A percentile compares a stretch with the other conserved stretches of the same genome.
Evolutionary conservation across 495 filamentous ascomycete genomes (phyloP).

Genomic region (Staphylotrichum longicolle): DNA sequence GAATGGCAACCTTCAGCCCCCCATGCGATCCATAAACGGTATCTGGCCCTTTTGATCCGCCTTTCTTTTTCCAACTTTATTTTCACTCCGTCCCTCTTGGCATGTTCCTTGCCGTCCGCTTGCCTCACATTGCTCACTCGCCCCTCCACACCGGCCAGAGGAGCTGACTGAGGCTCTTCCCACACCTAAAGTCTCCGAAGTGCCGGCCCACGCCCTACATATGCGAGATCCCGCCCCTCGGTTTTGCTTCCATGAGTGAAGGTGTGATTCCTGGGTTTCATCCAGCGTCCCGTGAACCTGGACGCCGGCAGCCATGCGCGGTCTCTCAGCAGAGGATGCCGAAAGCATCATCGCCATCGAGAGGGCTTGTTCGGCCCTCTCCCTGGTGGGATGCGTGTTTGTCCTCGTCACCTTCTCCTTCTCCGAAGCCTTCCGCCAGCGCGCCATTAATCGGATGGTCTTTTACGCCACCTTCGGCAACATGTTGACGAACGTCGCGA

Average conservation of each 20-base stretch:
- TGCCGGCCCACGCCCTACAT: conserved; percentile 16
- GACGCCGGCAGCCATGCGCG: conserved; percentile 12
- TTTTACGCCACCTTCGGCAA: conserved; percentile 88
- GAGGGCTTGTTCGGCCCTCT: conserved; percentile 65
- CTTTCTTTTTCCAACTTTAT: conserved; percentile 14
- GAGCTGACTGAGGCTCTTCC: background rate
- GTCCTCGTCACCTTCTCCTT: conserved; percentile 69
- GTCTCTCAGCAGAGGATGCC: conserved; percentile 15
- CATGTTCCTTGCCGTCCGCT: conserved; percentile 1
- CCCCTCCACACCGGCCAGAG: background rate
- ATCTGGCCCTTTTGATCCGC: background rate
- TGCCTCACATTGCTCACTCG: conserved; percentile 3
- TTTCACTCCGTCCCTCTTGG: conserved; percentile 1
- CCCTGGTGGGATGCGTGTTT: conserved; percentile 67
- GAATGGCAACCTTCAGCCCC: conserved; percentile 9
- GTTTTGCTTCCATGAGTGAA: conserved; percentile 8
- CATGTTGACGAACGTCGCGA: conserved; percentile 74
- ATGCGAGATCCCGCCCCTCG: conserved; percentile 20
- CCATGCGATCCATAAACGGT: conserved; percentile 11
- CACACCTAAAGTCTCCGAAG: background rate
- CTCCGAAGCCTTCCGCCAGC: conserved; percentile 66
- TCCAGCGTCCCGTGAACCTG: background rate
- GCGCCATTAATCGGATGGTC: conserved; percentile 77
- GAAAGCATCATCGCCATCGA: conserved; percentile 49
- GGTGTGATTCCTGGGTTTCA: conserved; percentile 17